Conservation (phyloP, 768 basidiomycete species). For the Coprinopsis cinerea region DNA sequence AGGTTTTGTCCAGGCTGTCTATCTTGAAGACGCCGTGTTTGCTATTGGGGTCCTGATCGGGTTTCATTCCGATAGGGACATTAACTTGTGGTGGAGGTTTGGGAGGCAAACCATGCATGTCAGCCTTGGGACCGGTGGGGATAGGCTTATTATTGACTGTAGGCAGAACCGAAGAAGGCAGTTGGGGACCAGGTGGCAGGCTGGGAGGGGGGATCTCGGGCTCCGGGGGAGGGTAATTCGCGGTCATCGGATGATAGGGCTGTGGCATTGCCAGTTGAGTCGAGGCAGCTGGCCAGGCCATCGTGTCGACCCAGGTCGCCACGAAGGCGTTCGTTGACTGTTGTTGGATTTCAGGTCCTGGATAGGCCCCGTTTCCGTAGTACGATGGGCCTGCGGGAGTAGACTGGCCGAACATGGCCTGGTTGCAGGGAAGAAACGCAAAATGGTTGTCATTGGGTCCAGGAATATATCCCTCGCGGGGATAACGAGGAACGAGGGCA, state of each 20-base stretch:
- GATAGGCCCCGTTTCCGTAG: no score
- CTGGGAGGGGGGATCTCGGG: neutral
- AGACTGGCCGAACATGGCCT: no score
- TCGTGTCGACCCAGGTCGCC: neutral
- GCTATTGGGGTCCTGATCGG: conserved; percentile 38
- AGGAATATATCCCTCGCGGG: no score
- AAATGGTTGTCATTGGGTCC: no score
- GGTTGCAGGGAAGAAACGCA: no score
- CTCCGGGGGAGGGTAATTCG: neutral
- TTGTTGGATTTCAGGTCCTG: no score
- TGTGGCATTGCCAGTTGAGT: neutral
- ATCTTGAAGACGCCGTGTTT: conserved; percentile 42
- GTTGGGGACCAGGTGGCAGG: neutral
- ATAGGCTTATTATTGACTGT: neutral
- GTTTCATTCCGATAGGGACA: conserved; percentile 38
- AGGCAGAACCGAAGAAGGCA: neutral
- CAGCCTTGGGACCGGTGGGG: neutral
- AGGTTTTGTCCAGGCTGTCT: conserved; percentile 17
- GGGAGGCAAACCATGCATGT: conserved; percentile 10
- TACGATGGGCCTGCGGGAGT: no score
- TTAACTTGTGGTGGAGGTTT: conserved; percentile 16
- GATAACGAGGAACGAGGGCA: neutral
- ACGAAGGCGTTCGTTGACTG: no score
- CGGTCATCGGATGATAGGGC: neutral
- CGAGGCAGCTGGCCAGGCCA: neutral